phyloP scores from a whole-genome alignment of 495 filamentous ascomycete genomes.

The Lasiosphaeris hirsuta region DNA sequence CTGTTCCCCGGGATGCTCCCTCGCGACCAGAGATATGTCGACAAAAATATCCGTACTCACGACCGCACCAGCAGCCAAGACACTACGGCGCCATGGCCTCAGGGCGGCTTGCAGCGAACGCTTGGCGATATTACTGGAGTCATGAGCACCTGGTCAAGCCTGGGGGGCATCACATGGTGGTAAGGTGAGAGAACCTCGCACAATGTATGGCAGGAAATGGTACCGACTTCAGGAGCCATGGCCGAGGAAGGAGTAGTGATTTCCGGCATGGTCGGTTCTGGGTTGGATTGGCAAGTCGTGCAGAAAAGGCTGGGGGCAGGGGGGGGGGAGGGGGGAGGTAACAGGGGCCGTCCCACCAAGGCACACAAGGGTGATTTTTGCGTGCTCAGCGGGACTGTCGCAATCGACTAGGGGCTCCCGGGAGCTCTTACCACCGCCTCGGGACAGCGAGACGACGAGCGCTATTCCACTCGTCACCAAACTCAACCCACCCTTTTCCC shows the following conservation, averaged over 20 bases:
- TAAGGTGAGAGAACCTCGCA: background rate
- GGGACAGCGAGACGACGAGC: slow-evolving; percentile 20
- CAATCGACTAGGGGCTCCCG: slow-evolving; percentile 30
- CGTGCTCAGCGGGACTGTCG: slow-evolving; percentile 26
- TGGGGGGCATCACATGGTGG: no score
- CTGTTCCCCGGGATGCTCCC: background rate
- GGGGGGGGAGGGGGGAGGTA: slow-evolving; percentile 5
- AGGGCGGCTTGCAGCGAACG: no score
- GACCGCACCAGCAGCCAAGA: no score
- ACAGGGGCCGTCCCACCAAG: slow-evolving; percentile 12
- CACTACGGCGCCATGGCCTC: no score
- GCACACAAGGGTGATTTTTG: slow-evolving; percentile 29
- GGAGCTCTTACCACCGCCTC: slow-evolving; percentile 28
- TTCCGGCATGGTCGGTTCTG: background rate
- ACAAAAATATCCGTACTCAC: background rate
- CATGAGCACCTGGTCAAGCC: no score
- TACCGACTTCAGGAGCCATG: background rate
- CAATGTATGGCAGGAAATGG: background rate
- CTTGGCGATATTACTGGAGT: no score
- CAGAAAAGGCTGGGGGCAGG: background rate
- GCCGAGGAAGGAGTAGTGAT: background rate
- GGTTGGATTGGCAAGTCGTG: background rate
- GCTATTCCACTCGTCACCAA: background rate
- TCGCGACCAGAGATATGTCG: background rate
- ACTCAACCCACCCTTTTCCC: no score